phyloP scores from a whole-genome alignment of 805 yeast species.

The Wickerhamomyces silvicola region DNA sequence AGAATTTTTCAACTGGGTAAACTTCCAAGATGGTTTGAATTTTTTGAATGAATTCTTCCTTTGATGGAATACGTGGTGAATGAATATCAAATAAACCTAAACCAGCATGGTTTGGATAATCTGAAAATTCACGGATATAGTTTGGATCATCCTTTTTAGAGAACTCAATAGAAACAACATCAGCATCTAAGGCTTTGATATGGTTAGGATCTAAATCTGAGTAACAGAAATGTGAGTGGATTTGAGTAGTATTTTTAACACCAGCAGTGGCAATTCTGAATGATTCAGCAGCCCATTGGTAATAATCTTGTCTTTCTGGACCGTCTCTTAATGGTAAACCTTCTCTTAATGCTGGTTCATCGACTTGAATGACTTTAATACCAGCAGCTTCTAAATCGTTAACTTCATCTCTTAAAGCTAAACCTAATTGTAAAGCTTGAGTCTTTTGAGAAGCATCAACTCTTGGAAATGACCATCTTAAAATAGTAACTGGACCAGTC shows the following conservation, averaged over 20 bases:
- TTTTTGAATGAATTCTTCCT: conserved; percentile 91
- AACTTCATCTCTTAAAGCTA: conserved; percentile 98
- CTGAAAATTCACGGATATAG: conserved; percentile 94
- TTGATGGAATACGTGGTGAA: conserved; percentile 99
- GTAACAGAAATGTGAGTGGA: conserved; percentile 99
- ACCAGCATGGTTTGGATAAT: conserved; percentile 99
- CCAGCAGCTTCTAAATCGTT: conserved; percentile 98
- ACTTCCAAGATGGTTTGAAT: conserved; percentile 91
- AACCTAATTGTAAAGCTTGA: conserved; percentile 94
- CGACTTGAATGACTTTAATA: conserved; percentile 96
- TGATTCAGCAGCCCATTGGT: conserved; percentile 98
- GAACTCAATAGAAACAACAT: conserved; percentile 98
- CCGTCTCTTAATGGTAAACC: conserved; percentile 99
- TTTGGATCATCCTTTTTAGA: conserved; percentile 99
- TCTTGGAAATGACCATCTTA: conserved; percentile 99
- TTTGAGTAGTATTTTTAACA: conserved; percentile 90
- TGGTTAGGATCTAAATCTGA: conserved; percentile 99
- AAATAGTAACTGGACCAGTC: conserved; percentile 98
- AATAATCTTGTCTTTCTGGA: conserved; percentile 91
- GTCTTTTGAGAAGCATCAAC: conserved; percentile 89
- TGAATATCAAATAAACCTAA: conserved; percentile 98
- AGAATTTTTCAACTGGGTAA: conserved; percentile 96
- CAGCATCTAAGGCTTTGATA: conserved; percentile 99
- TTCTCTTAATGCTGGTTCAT: conserved; percentile 99
- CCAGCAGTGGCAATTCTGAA: conserved; percentile 99